Base-by-base conservation (phyloP, 2,329 filamentous ascomycete species). In the Cladosporium sp. region DNA sequence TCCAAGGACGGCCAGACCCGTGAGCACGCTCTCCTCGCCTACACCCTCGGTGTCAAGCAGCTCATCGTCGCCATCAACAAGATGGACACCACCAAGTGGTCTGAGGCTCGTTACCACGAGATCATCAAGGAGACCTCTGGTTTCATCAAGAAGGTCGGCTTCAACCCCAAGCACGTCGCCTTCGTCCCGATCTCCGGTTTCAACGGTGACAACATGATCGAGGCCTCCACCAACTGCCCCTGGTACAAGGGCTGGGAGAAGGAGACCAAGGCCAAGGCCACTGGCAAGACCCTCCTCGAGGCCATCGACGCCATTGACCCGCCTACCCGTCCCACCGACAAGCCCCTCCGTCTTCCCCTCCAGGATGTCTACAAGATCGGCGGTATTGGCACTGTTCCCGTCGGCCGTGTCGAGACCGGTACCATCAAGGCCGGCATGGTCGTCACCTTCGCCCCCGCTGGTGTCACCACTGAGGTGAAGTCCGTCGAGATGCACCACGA, bases 71-170 rank as follows among this genome's bases (percentile, higher is more conserved):
- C 93, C 80, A 95, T 97, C 86, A 98, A 98, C 91, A 98, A 98
- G 90, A 98, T 98, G 93, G 93, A 98, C 87, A 97, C 91, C 76
- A 84, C 89, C 84, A 90, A 95, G 81, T 98, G 92, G 92, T 85
- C 88, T 66, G 87, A 97, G 88, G 80, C 85, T 63, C 92, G 93
- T 82, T 97, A 81, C 89, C 80, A 91, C 74, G 93, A 97, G 79
- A 97, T 98, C 77, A 92, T 97, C 86, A 97, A 97, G 90, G 93
- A 98, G 86, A 96, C 91, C 69, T 95, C 91, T 81, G 87, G 83
- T 84, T 97, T 97, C 89, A 96, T 98, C 89, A 98, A 97, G 92
- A 97, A 98, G 90, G 92, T 97, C 79, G 93, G 93, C 77, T 98
- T 92, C 89, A 96, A 97, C 89, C 92, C 93, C 82, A 97, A 97